These are phyloP conservation scores for Nannochloropsis salina DNA, from an alignment of 108 stramenopile species.

Conservation along the genomic window DNA sequence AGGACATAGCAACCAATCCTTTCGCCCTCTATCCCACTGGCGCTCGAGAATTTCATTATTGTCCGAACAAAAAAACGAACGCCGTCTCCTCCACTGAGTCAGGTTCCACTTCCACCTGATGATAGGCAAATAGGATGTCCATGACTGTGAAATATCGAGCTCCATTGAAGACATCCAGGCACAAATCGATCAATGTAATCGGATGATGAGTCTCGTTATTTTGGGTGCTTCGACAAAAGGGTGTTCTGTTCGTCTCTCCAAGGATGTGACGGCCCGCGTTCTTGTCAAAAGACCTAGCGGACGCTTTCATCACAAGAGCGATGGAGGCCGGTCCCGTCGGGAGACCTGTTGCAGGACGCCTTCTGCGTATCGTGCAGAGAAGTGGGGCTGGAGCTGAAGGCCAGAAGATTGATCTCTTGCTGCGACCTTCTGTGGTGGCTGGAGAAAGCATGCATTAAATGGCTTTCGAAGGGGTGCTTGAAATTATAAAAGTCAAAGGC, in stretches of 20 bases:
- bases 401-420: constrained; percentile 62
- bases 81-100: too few relatives aligned
- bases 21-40: too few relatives aligned
- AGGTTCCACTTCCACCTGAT: too few relatives aligned
- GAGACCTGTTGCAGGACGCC: constrained; percentile 77
- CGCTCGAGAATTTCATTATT: too few relatives aligned
- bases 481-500: constrained; percentile 70
- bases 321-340: constrained; percentile 68
- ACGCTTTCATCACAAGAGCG: constrained; percentile 73
- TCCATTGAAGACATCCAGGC: too few relatives aligned
- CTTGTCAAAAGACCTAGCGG: constrained; percentile 79
- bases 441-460: constrained; percentile 50
- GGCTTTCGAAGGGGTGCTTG: constrained; percentile 63
- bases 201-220: constrained; percentile 22
- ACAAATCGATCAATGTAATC: too few relatives aligned
- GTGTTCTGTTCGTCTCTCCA: constrained; percentile 77
- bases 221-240: constrained; percentile 73
- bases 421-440: constrained; percentile 68
- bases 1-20: too few relatives aligned
- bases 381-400: background rate
- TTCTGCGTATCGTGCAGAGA: constrained; percentile 43
- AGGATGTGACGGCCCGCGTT: constrained; percentile 67
- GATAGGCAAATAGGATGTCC: too few relatives aligned
- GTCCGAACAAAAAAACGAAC: too few relatives aligned
- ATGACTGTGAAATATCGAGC: too few relatives aligned